Evolutionary conservation across 2,329 filamentous ascomycete genomes (phyloP), one percentile per base, ranked within the genome.

Genomic region (Gyromitra esculenta): DNA sequence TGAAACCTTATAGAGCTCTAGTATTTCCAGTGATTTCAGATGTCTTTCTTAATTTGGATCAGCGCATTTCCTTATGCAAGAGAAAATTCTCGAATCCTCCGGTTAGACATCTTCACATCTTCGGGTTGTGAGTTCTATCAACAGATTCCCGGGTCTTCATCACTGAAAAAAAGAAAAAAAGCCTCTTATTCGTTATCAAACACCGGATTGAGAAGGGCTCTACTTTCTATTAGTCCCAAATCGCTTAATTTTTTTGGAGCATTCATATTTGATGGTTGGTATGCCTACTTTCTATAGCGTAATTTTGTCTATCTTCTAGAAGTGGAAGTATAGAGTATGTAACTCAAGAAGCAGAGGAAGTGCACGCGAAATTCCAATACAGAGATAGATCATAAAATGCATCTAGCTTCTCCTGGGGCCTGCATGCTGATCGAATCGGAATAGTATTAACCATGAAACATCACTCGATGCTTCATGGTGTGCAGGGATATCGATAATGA

Each of bases 391-490:
- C n/a, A 60, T 43, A 37, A 43, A 62, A 54, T 9, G 7, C 25
- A 45, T 21, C 25, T 57, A 57, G 41, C 52, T 60, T 25, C 25
- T 56, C 45, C 52, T 56, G n/a, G 45, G 63, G 43, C 13, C 25
- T n/a, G 11, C 50, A 54, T 54, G 50, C 18, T 31, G 7, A 25
- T 18, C 31, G 9, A 35, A 43, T 72, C 21, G 41, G 64, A 21
- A n/a, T 37, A 15, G 39, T 52, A 11, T 7, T 11, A 18, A 52
- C 71, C 72, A 75, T 35, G 13, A 35, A 15, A 15, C 57, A 70
- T 75, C 72, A 75, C 72, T 75, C 72, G 72, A n/a, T n/a, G 57
- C 21, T 62, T 41, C 13, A 18, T 25, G 25, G 31, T 13, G 41
- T 45, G 48, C 31, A 59, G 35, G 31, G 43, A 25, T 54, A 59